Evolutionary conservation across 768 basidiomycete species (phyloP).

Genomic region (Rubroboletus satanas): DNA sequence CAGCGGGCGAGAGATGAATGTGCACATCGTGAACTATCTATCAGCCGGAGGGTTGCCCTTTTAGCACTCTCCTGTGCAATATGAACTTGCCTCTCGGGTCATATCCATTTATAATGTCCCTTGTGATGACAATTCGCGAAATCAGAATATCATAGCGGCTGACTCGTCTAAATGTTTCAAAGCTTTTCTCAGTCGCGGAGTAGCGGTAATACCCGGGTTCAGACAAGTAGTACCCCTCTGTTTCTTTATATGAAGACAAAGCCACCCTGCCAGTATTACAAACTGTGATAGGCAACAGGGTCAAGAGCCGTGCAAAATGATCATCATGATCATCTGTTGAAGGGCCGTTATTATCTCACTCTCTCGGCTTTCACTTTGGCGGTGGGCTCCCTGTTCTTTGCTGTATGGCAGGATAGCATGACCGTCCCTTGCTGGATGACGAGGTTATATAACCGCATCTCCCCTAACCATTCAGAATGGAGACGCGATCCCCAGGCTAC

Average conservation of each 20-base stretch:
- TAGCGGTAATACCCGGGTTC: constrained; percentile 9
- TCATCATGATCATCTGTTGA: constrained; percentile 20
- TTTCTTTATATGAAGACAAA: constrained; percentile 8
- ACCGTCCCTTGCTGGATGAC: constrained; percentile 24
- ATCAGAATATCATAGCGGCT: constrained; percentile 12
- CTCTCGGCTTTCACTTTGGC: constrained; percentile 12
- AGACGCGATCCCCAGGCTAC: constrained; percentile 4
- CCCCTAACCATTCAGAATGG: constrained; percentile 16
- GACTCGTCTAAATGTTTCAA: constrained; percentile 3
- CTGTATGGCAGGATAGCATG: constrained; percentile 20
- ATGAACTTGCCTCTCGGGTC: background rate
- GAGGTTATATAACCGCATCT: constrained; percentile 27
- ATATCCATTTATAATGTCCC: constrained; percentile 2
- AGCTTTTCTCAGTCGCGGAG: constrained; percentile 1
- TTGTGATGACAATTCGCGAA: constrained; percentile 11
- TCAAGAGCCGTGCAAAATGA: constrained; percentile 17
- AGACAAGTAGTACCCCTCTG: background rate
- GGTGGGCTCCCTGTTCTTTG: constrained; percentile 9
- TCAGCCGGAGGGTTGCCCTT: constrained; percentile 1
- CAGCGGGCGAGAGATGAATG: constrained; percentile 4
- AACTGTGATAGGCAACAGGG: constrained; percentile 28
- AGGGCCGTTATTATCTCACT: constrained; percentile 16
- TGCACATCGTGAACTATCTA: background rate
- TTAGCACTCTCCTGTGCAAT: constrained; percentile 1
- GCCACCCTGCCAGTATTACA: constrained; percentile 10